A percentile compares a stretch with the other conserved stretches of the same genome.
Evolutionary conservation across 176 grass and related monocot species (phyloP).

Genomic region (Stipa capillata): DNA sequence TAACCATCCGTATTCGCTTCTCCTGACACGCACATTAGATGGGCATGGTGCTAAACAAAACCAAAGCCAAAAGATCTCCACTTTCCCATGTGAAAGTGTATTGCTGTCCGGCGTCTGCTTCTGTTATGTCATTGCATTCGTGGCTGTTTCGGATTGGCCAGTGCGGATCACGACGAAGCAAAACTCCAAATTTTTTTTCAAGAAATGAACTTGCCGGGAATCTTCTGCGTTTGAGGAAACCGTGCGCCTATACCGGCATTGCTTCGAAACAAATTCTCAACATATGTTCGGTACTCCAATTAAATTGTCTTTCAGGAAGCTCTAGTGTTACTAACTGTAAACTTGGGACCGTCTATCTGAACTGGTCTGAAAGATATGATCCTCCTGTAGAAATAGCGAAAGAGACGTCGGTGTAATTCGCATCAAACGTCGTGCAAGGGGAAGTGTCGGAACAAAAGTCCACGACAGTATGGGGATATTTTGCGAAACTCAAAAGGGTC

Average conservation of each 20-base stretch:
- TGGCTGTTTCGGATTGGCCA: not conserved
- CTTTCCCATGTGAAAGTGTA: not conserved
- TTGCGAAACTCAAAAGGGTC: too few species aligned
- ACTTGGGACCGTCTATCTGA: not conserved
- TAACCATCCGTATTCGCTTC: constrained; percentile 9
- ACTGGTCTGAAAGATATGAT: not conserved
- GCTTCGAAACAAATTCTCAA: not conserved
- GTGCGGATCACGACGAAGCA: not conserved
- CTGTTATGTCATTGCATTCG: not conserved
- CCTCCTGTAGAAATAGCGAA: not conserved
- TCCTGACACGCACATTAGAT: not conserved
- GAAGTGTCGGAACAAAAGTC: too few species aligned
- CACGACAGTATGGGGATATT: too few species aligned
- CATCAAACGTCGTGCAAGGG: too few species aligned
- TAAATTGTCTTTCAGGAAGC: not conserved
- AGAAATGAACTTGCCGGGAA: not conserved
- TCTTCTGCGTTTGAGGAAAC: not conserved
- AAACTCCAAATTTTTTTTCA: not conserved
- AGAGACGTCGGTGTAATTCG: not conserved
- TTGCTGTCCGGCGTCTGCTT: not conserved
- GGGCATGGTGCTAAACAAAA: not conserved
- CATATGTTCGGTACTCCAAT: not conserved
- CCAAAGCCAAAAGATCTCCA: not conserved
- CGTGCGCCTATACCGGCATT: not conserved
- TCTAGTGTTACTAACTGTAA: not conserved